These are phyloP conservation scores for Lentinula sp. DNA, from an alignment of 768 basidiomycete species.

Conservation along the genomic window DNA sequence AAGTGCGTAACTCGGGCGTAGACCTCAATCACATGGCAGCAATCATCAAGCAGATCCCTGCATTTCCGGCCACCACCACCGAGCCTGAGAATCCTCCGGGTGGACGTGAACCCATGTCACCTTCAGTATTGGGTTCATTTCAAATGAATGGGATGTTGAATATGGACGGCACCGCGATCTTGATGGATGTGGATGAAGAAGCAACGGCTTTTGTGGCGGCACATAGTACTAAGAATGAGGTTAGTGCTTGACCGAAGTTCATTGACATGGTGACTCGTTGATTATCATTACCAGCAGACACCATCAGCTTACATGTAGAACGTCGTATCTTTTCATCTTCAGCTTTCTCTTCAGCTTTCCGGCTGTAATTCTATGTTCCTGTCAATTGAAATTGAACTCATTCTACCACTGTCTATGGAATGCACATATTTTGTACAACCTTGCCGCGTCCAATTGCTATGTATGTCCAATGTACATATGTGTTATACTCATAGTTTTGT, in stretches of 20 bases:
- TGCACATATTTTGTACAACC: background rate
- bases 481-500: background rate
- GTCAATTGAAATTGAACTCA: background rate
- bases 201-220: conserved; percentile 10
- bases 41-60: conserved; percentile 26
- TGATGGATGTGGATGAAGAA: conserved; percentile 11
- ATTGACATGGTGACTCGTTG: background rate
- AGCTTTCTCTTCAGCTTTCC: background rate
- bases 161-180: background rate
- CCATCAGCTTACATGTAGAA: background rate
- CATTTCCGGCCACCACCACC: conserved; percentile 19
- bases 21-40: conserved; percentile 45
- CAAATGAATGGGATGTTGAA: background rate
- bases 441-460: background rate
- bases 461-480: background rate
- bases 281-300: background rate
- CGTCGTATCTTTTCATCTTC: background rate
- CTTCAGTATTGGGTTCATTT: conserved; percentile 1
- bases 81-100: conserved; percentile 15
- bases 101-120: conserved; percentile 1
- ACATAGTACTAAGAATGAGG: background rate
- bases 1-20: conserved; percentile 23
- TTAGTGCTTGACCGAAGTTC: background rate
- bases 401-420: background rate
- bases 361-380: background rate